Evolutionary conservation across 768 basidiomycete genomes (phyloP).

Genomic region (Naganishia vishniacii): DNA sequence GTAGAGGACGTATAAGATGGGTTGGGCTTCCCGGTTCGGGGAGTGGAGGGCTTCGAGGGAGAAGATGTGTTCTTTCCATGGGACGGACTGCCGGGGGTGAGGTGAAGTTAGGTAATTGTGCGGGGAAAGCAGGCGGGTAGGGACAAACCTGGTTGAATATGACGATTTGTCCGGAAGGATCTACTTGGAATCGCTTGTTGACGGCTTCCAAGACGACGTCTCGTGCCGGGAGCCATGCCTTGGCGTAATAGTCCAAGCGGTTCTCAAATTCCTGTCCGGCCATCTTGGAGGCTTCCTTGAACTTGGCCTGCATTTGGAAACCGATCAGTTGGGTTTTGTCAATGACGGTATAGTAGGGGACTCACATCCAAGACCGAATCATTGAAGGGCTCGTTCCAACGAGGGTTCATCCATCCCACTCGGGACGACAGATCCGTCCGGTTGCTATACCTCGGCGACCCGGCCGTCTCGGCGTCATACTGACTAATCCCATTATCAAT

Average conservation of each 20-base stretch:
- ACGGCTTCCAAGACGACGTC: conserved; percentile 65
- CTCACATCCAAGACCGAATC: conserved; percentile 68
- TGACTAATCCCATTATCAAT: conserved; percentile 92
- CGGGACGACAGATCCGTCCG: conserved; percentile 79
- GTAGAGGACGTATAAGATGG: conserved; percentile 77
- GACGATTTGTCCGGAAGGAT: conserved; percentile 70
- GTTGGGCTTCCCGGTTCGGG: conserved; percentile 47
- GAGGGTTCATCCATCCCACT: conserved; percentile 76
- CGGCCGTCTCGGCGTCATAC: conserved; percentile 60
- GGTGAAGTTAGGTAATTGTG: conserved; percentile 11
- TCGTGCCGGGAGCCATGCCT: conserved; percentile 88
- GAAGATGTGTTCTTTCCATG: conserved; percentile 78
- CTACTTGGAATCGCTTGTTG: conserved; percentile 57
- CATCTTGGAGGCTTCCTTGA: conserved; percentile 70
- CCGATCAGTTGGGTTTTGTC: not conserved
- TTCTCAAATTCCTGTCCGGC: conserved; percentile 79
- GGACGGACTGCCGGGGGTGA: conserved; percentile 33
- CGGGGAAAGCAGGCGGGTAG: not conserved
- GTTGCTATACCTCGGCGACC: conserved; percentile 58
- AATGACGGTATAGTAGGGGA: conserved; percentile 27
- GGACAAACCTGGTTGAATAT: conserved; percentile 64
- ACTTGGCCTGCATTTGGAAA: conserved; percentile 58
- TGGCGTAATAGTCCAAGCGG: conserved; percentile 71
- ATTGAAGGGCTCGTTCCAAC: conserved; percentile 79
- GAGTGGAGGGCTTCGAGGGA: conserved; percentile 64